Percentiles rank a stretch among this genome's conserved stretches.
Evolutionary conservation across 495 filamentous ascomycete genomes (phyloP).

Genomic region (Cryomyces antarcticus): DNA sequence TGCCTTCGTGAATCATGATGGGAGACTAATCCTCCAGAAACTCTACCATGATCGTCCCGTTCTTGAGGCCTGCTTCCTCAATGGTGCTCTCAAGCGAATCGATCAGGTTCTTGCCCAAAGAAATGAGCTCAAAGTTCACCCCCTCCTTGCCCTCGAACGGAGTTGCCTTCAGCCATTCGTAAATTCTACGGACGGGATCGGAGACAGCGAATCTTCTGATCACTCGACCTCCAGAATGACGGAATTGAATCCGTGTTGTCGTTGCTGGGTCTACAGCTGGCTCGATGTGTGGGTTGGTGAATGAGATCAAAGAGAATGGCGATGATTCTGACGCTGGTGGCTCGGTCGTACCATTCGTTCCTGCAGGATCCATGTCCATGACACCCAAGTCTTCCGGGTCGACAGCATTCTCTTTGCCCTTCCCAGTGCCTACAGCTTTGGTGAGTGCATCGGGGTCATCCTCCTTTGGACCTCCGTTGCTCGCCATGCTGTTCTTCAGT

Average conservation of each 20-base stretch:
- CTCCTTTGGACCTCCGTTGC: slow-evolving; percentile 17
- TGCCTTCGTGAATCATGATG: too few relatives aligned
- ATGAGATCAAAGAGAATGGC: slow-evolving; percentile 46
- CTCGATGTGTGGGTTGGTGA: slow-evolving; percentile 52
- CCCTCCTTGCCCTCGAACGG: slow-evolving; percentile 57
- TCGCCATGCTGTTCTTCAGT: slow-evolving; percentile 60
- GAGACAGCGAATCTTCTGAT: slow-evolving; percentile 63
- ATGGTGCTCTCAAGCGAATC: slow-evolving; percentile 51
- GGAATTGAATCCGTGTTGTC: slow-evolving; percentile 79
- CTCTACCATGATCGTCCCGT: slow-evolving; percentile 84
- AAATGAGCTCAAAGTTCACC: slow-evolving; percentile 65
- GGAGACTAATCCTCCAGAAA: slow-evolving; percentile 42
- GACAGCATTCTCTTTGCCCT: slow-evolving; percentile 43
- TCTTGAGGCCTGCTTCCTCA: slow-evolving; percentile 67
- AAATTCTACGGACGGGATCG: slow-evolving; percentile 68
- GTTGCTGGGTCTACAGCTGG: slow-evolving; percentile 45
- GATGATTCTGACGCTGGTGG: slow-evolving; percentile 2
- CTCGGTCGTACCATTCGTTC: slow-evolving; percentile 1
- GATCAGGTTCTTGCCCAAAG: slow-evolving; percentile 63
- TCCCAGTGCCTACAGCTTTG: slow-evolving; percentile 24
- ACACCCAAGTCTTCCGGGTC: slow-evolving; percentile 12
- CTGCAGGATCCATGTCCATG: slow-evolving; percentile 8
- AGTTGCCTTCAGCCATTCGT: slow-evolving; percentile 90
- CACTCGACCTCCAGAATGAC: slow-evolving; percentile 57
- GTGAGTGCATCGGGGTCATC: slow-evolving; percentile 78